These are phyloP conservation scores for Xylaria acuta DNA, from an alignment of 495 filamentous ascomycete genomes.

Conservation along the genomic window DNA sequence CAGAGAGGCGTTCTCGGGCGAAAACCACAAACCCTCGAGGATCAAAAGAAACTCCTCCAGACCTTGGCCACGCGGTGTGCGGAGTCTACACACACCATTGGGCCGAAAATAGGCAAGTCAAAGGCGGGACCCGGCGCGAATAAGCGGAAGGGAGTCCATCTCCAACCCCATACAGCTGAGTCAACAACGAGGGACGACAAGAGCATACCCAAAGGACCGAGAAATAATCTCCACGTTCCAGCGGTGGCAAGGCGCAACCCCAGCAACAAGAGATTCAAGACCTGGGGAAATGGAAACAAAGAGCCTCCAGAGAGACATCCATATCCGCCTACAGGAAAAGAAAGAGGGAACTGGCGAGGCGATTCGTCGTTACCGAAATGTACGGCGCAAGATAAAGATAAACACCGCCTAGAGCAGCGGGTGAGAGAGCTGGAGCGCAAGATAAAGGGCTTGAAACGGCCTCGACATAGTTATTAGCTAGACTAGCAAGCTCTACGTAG, in stretches of 20 bases:
- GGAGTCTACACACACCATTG: neutral
- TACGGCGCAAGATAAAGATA: neutral
- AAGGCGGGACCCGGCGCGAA: neutral
- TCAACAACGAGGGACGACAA: neutral
- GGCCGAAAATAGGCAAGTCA: neutral
- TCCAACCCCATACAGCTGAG: neutral
- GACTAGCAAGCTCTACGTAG: neutral
- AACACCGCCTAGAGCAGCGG: neutral
- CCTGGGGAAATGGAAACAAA: neutral
- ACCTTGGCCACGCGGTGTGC: neutral
- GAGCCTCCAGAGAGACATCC: neutral
- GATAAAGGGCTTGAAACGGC: neutral
- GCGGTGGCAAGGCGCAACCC: neutral
- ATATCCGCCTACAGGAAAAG: neutral
- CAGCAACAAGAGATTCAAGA: neutral
- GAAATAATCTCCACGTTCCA: neutral
- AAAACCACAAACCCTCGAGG: conserved; percentile 1
- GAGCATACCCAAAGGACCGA: neutral
- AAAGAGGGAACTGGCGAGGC: neutral
- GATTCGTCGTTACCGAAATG: neutral
- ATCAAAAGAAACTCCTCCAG: neutral
- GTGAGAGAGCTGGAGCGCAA: conserved; percentile 2
- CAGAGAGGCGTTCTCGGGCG: neutral
- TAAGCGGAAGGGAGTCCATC: neutral
- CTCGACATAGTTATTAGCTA: neutral